Evolutionary conservation across 352 stramenopile species (phyloP), one percentile per base, ranked within the genome.

Genomic region (Elongisporangium prolatum): DNA sequence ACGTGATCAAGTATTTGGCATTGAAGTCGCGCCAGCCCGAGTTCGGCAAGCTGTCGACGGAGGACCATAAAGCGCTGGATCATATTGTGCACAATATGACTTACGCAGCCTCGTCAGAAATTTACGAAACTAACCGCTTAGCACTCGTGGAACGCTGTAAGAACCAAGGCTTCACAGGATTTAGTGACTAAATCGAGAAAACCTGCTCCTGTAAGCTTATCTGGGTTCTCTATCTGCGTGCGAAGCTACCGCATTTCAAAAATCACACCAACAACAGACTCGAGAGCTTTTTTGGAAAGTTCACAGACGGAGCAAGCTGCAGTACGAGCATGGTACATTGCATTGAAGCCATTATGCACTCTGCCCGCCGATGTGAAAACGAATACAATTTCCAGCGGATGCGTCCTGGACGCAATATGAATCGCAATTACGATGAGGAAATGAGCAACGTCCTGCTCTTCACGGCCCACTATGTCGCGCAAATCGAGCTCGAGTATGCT

Each of bases 121-220:
- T 13, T 0, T 77, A 70, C 38, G 37, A 50, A 1, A 18, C 37
- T 0, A 54, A 66, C 17, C 14, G 48, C 25, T 14, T 0, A n/a
- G 21, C 54, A 0, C 21, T 74, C 3, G 8, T 38, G 2, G n/a
- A 7, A 0, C 2, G 64, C 1, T 72, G 71, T 21, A 0, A 18
- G 0, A 17, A 56, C 0, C 24, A 66, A 1, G 37, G 51, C 4
- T 49, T 57, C 28, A 2, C 8, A 0, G 51, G 11, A 0, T 77
- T 77, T 18, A 65, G 25, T 21, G 48, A 56, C 0, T 78, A 73
- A 54, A 59, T 75, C 2, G 25, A 0, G 11, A 24, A 34, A 18
- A 78, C 72, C 20, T 75, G 67, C 50, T 7, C 38, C 0, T 56
- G 55, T n/a, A 18, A 59, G 14, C 65, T 71, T 4, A 54, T 59